Base-by-base conservation (phyloP, 306 rosid species). In the Acacia acuminata region DNA sequence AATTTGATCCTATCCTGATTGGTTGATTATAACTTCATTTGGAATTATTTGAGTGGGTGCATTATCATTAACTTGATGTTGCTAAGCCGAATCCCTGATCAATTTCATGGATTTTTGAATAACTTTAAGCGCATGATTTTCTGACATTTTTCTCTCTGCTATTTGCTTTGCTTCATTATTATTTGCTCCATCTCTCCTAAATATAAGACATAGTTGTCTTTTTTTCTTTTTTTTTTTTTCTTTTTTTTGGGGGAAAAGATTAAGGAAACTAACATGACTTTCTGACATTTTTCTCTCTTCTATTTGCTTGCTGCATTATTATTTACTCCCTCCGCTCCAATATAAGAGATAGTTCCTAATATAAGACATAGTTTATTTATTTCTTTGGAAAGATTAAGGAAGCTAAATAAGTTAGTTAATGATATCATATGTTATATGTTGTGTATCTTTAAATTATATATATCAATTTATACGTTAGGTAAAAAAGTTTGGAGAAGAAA, bases 271-370 rank as follows among this genome's bases (percentile, higher is more conserved):
- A 30, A 30, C 71, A 32, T 7, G 43, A 66, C 44, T 19, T 32
- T 65, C 66, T 61, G 67, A 15, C 22, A 66, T 16, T 66, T 66
- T 16, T 66, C 13, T 19, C n/a, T 58, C 8, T 76, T 56, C 55
- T 76, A 76, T 58, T 73, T 50, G 64, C 16, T 58, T 14, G 16
- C 45, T 63, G 80, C 72, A 64, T 51, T 64, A 10, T 34, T 71
- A 65, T 43, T 36, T 5, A 36, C 40, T 36, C 5, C 40, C 40
- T 4, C 40, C 7, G 32, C 32, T 30, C 32, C 2, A 2, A 30
- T 27, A 27, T 27, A 27, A 27, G 30, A 27, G 2, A 30, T 30
- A 30, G 32, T 30, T 30, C 32, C 2, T 30, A 30, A 30, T 30
- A 30, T 30, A 30, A 30, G 32, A 30, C 32, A 30, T 30, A 30